Base-by-base conservation (phyloP, 768 basidiomycete species). In the Cantharellus anzutake region DNA sequence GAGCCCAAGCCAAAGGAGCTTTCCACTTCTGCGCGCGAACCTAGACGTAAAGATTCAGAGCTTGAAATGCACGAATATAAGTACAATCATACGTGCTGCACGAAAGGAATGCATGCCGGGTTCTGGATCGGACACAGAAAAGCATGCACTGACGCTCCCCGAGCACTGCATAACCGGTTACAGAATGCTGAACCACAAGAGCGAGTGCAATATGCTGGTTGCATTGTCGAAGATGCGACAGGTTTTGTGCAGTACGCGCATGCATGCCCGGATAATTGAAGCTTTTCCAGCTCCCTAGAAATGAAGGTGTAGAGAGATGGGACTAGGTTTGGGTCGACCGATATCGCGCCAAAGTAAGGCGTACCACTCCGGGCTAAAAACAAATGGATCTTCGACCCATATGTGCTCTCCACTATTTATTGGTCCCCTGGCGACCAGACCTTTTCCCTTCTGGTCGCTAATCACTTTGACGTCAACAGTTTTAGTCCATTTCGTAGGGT, bases 101-200 rank as follows among this genome's bases (percentile, higher is more conserved):
- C 64, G 2, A 92, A 75, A 0, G 80, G 76, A 2, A 73, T 68
- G 3, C 77, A 78, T 3, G 79, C 80, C 0, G 85, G 86, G 67
- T 90, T 93, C 61, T 83, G 82, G 2, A 76, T 72, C 3, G 81
- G 75, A 64, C 90, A 93, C 5, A 92, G 73, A 2, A 91, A 70
- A 0, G 83, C 78, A 62, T 91, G 87, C 29, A 74, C 74, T 61
- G 75, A 75, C 1, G 75, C 76, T 0, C 84, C 80, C 42, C 86
- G 80, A 14, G 76, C 69, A 11, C 80, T 75, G 67, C 90, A 93
- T 1, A 88, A 77, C 2, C 86, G 77, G 61, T 81, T 86, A 73
- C 90, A 93, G 71, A 88, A 93, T 51, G 80, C 75, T 5, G 78
- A 76, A 29, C 20, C 20, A 29, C 20, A 29, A 2, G 79, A 74